Evolutionary conservation across 1,139 yeast species (phyloP), one percentile per base, ranked within the genome.

Genomic region (Geotrichum bryndzae): DNA sequence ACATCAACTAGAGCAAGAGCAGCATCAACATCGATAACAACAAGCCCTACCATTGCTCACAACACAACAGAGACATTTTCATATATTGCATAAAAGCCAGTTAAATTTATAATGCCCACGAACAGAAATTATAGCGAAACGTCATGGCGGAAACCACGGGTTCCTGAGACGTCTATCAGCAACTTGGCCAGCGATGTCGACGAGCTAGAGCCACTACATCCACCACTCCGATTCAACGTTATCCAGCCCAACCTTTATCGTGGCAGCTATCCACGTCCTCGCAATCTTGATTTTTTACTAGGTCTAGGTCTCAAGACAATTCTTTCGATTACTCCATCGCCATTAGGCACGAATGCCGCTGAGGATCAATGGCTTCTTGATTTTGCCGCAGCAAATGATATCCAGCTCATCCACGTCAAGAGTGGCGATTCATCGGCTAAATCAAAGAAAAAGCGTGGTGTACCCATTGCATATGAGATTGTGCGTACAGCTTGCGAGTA

Each of bases 211-310:
- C 48, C 53, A n/a, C 48, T 55, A 31, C 46, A 60, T 52, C 95
- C 97, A 0, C 98, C 98, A 0, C 79, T 91, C 64, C 80, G 91
- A 66, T 94, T 88, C 74, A 85, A 85, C 58, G 80, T 84, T 7
- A 84, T 91, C 0, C 89, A 88, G 68, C 84, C 88, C 1, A 79
- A 82, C 60, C 77, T 92, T 3, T 88, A 85, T 70, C 78, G 98
- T 57, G 98, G 98, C 0, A 87, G 96, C 1, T 89, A 88, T 69
- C 98, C 98, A 0, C 81, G 95, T 61, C 84, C 84, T 58, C 82
- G 86, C 63, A 91, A 90, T 71, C 80, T 82, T 63, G 80, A 85
- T n/a, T 94, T 87, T 70, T 77, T 94, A n/a, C 77, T 81, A 66
- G 80, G 90, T 41, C 79, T 91, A 48, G 77, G 82, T 53, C 78